These are phyloP conservation scores for Mucor piriformis DNA, from an alignment of 371 early-diverging fungal species.

Conservation along the genomic window DNA sequence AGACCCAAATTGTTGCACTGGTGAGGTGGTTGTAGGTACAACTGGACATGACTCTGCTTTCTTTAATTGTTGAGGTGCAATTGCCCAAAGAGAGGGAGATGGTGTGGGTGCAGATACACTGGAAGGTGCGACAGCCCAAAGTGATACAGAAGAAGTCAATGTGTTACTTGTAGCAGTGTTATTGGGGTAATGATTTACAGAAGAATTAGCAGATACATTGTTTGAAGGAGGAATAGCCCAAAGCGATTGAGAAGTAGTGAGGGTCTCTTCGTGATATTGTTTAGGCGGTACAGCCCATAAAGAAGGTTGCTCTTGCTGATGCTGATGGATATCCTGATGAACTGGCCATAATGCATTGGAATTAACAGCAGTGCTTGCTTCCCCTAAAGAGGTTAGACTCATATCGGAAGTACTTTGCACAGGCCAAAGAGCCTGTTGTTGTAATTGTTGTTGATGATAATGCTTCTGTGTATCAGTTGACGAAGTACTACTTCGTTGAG, in stretches of 20 bases:
- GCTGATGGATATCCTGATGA: constrained; percentile 12
- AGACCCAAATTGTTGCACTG: constrained; percentile 17
- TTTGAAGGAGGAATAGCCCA: constrained; percentile 26
- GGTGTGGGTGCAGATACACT: constrained; percentile 14
- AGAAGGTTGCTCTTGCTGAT: constrained; percentile 5
- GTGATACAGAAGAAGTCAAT: constrained; percentile 18
- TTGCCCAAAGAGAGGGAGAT: constrained; percentile 30
- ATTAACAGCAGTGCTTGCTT: not conserved
- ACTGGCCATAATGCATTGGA: constrained; percentile 12
- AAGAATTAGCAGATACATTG: not conserved
- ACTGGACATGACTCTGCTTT: not conserved
- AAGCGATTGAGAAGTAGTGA: constrained; percentile 11
- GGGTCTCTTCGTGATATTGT: constrained; percentile 7
- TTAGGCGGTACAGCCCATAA: constrained; percentile 19
- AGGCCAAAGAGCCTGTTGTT: constrained; percentile 1
- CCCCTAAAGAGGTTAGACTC: constrained; percentile 12
- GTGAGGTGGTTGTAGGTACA: not conserved
- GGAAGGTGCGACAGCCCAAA: constrained; percentile 38
- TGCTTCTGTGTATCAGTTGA: constrained; percentile 14
- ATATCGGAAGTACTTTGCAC: constrained; percentile 11
- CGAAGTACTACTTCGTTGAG: constrained; percentile 23
- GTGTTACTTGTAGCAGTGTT: constrained; percentile 3
- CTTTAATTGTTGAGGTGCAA: constrained; percentile 12
- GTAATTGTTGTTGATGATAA: constrained; percentile 2
- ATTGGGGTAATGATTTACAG: not conserved